Evolutionary conservation across 345 rosid genomes (phyloP), one percentile per base, ranked within the genome.

Genomic region (Trapa bicornis): DNA sequence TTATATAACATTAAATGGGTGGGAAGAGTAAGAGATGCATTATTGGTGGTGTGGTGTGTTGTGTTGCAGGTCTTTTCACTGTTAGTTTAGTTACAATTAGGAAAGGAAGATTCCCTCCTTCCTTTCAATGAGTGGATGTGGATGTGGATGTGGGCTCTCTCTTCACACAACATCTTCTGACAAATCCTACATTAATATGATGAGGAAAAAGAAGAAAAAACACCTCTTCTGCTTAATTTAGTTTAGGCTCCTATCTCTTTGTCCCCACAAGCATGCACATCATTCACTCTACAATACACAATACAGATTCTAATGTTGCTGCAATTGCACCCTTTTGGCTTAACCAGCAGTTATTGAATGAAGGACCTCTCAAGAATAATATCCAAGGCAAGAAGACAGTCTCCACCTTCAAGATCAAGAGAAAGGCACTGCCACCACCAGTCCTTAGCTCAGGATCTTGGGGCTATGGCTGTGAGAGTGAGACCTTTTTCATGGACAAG

Each of bases 101-200:
- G 43, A 41, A 8, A 64, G 67, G 62, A 83, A 79, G 82, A 82
- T 84, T 80, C 84, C 65, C 45, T 22, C 29, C 29, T 22, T 22
- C 29, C 29, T 22, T 22, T 45, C 12, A 45, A 45, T 45, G 48
- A 79, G 72, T 74, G 82, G 74, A 78, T 76, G 81, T 66, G 82
- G 74, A 78, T 76, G 81, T 66, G 82, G 78, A 38, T 72, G 65
- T 45, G 47, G 61, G 4, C 43, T 68, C 43, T 41, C 43, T 41
- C 43, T 67, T 65, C 22, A 39, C 52, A 58, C 72, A 71, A 71
- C 47, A 72, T 72, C 70, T 70, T 48, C 69, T 61, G 66, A 70
- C 72, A 43, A 60, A 48, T 60, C 7, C 11, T 68, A 32, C 13
- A 57, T 13, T 32, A 60, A 38, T 53, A 52, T 52, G 43, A 6